These are phyloP conservation scores for Scenedesmus sp. DNA, from an alignment of 163 green algal species.

Conservation along the genomic window DNA sequence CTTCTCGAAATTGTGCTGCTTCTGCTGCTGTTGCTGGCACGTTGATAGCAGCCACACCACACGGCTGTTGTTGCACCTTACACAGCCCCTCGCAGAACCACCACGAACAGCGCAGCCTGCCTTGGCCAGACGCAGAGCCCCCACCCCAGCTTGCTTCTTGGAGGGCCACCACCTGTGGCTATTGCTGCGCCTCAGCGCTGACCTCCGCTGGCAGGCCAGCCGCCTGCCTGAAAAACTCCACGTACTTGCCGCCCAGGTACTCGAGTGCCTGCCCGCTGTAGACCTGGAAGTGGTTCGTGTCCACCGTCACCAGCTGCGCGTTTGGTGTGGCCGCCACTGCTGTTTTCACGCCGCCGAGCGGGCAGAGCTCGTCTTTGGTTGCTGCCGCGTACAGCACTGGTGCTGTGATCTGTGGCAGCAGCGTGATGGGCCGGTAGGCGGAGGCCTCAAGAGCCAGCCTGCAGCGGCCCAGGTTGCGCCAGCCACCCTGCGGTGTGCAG, in stretches of 20 bases:
- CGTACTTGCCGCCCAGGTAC: neutral
- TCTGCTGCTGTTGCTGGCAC: too few species aligned
- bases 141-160: too few species aligned
- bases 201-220: constrained; percentile 23
- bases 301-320: constrained; percentile 27
- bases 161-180: neutral
- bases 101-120: too few species aligned
- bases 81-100: too few species aligned
- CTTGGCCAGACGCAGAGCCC: too few species aligned
- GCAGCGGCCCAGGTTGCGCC: constrained; percentile 56
- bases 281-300: constrained; percentile 47
- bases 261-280: constrained; percentile 39
- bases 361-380: constrained; percentile 53
- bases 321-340: neutral
- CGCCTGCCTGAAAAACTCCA: constrained; percentile 19
- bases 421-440: constrained; percentile 53
- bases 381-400: constrained; percentile 60
- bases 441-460: constrained; percentile 49
- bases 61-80: too few species aligned
- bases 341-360: constrained; percentile 15
- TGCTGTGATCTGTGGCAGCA: constrained; percentile 39
- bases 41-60: too few species aligned
- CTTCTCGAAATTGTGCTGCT: too few species aligned
- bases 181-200: neutral
- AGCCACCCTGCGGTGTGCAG: constrained; percentile 50